Evolutionary conservation across 805 yeast genomes (phyloP).

Genomic region (Metschnikowia kunwiensis): DNA sequence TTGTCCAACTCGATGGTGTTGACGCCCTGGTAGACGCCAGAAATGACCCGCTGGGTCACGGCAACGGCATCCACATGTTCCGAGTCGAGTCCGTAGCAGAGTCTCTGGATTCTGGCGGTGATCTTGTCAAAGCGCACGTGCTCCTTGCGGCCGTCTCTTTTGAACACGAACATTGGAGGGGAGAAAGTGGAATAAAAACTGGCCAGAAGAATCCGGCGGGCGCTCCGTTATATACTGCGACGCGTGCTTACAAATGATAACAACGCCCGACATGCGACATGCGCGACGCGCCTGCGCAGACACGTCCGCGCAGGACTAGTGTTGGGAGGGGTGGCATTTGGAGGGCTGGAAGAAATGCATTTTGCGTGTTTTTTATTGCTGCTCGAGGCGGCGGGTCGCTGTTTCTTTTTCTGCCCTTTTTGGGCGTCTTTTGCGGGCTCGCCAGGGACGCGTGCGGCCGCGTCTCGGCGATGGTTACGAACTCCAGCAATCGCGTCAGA

Average conservation of each 20-base stretch:
- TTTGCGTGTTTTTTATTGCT: too few species aligned
- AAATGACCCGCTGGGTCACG: constrained; percentile 90
- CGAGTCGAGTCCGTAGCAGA: constrained; percentile 91
- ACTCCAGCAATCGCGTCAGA: too few species aligned
- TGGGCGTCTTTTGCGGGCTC: too few species aligned
- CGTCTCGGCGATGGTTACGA: too few species aligned
- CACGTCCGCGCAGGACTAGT: not conserved
- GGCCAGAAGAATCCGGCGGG: not conserved
- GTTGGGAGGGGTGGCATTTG: too few species aligned
- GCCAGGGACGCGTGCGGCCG: too few species aligned
- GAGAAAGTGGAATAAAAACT: not conserved
- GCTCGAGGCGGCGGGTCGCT: too few species aligned
- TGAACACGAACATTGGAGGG: constrained; percentile 67
- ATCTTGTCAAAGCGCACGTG: constrained; percentile 95
- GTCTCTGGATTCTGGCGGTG: constrained; percentile 86
- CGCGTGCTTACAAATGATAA: constrained; percentile 13
- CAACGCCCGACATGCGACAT: constrained; percentile 9
- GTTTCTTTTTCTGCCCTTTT: too few species aligned
- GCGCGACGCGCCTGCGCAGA: constrained; percentile 1
- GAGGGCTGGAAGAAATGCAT: too few species aligned
- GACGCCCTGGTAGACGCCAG: constrained; percentile 97
- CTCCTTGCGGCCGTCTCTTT: constrained; percentile 93
- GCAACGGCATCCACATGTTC: constrained; percentile 92
- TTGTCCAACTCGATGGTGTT: constrained; percentile 74
- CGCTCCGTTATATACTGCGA: constrained; percentile 9